Evolutionary conservation across 176 grass and related monocot genomes (phyloP), one percentile per base, ranked within the genome.

Genomic region (Oryza officinalis): DNA sequence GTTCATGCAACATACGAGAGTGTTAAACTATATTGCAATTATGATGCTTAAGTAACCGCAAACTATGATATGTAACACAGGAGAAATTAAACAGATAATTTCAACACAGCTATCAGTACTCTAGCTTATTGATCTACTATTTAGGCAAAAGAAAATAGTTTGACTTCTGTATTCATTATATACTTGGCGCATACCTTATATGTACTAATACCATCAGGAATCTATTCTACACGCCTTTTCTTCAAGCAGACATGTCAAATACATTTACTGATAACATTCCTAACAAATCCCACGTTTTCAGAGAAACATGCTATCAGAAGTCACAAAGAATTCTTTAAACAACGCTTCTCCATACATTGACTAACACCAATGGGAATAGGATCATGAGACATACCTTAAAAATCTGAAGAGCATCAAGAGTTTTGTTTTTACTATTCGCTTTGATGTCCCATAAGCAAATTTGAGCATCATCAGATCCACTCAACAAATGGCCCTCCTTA

Each of bases 401-500:
- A 86, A 90, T 96, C 66, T 96, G 91, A 88, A 89, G 65, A 67
- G 97, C 97, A 18, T 99, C 97, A 63, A 99, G 97, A 54, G 84
- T 82, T 72, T 94, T 99, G 57, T 94, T 94, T 87, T 89, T 92
- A 89, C 87, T 86, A 74, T 88, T 94, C 31, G 83, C 78, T 87
- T 90, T 94, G 74, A 92, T 96, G 63, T 96, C 93, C 93, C 93
- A 96, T 76, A 99, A 83, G 81, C 96, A 99, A 47, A 96, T 96
- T 85, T 96, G 96, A 78, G 93, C 87, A 89, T 94, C 96, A 77
- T 99, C 96, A 72, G 96, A 99, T 74, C 96, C 93, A 88, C 96
- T 99, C 63, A 99, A 90, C 84, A 99, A 81, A 92, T 99, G 87
- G 0, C 96, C 96, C 63, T 96, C 91, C 83, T 99, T 99, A 81